Conservation (phyloP, 352 stramenopile species). For the Phytophthora citricola region DNA sequence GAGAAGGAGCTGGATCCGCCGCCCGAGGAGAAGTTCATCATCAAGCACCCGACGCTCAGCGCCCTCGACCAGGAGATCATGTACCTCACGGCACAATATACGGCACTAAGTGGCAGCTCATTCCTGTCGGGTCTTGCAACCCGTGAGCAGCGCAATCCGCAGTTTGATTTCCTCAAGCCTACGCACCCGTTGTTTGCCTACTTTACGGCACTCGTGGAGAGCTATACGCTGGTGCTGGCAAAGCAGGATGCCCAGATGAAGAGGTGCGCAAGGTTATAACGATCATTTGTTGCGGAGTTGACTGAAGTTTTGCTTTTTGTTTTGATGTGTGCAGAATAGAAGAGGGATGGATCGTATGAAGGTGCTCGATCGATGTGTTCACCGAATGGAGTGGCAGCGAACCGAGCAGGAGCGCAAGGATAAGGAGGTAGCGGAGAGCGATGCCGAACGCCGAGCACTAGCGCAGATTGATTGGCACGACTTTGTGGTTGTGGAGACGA, state of each 20-base stretch:
- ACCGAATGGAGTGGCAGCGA: constrained; percentile 84
- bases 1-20: constrained; percentile 80
- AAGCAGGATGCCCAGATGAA: constrained; percentile 78
- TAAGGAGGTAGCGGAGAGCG: constrained; percentile 72
- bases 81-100: constrained; percentile 99
- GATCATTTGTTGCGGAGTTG: background rate
- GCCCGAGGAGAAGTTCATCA: constrained; percentile 76
- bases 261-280: constrained; percentile 34
- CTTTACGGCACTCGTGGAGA: constrained; percentile 98
- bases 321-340: constrained; percentile 46
- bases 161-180: constrained; percentile 98
- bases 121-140: constrained; percentile 96
- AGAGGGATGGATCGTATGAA: constrained; percentile 86
- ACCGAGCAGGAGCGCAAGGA: constrained; percentile 79
- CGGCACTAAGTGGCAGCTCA: constrained; percentile 93
- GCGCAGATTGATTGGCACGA: constrained; percentile 98
- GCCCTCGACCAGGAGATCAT: constrained; percentile 97
- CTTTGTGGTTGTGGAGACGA: constrained; percentile 99
- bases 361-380: constrained; percentile 86
- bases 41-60: constrained; percentile 91
- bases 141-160: constrained; percentile 96
- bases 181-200: constrained; percentile 98
- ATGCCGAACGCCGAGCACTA: constrained; percentile 75
- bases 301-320: constrained; percentile 4
- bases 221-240: constrained; percentile 92